Base-by-base conservation (phyloP, 768 basidiomycete species). In the Phallus indusiatus region DNA sequence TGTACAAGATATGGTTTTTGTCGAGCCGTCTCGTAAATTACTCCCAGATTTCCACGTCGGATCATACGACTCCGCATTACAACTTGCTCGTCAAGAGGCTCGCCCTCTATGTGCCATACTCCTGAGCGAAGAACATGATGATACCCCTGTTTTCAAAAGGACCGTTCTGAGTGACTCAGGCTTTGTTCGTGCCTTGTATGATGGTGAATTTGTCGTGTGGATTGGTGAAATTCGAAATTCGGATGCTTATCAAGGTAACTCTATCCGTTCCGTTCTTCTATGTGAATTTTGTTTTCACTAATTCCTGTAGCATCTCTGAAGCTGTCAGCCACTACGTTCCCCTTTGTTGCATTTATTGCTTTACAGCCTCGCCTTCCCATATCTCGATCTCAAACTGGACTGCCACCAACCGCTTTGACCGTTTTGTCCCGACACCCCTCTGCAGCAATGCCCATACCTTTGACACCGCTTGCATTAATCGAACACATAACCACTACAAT, bases 281-380 rank as follows among this genome's bases (percentile, higher is more conserved):
- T 22, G n/a, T 53, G 10, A 16, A 35, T 7, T 50, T 52, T 35
- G 28, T 47, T 17, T n/a, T 4, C 42, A 36, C 36, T 24, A 10
- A 35, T 21, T 34, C 47, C 46, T 62, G 16, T 73, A 76, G 88
- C 74, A 28, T 75, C 83, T 12, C 81, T 86, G 66, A 90, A 88
- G 68, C 74, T 97, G 0, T 84, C 90, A 67, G 86, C 86, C 1
- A 93, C 94, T 1, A 92, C 94, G 0, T 96, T 88, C 66, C 96
- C 95, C 0, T 94, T 94, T 62, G 78, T 99, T 52, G 90, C 90
- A 0, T 99, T 97, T 70, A 70, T 96, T 52, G 86, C 94, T 1
- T 81, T 96, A 52, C 90, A 97, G 67, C 85, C 90, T 0, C 80
- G 80, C 17, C 48, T 53, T 18, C 17, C 48, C 21, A 81, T 82